Conservation (phyloP, 2,329 filamentous ascomycete species). For the Onygenales sp. region DNA sequence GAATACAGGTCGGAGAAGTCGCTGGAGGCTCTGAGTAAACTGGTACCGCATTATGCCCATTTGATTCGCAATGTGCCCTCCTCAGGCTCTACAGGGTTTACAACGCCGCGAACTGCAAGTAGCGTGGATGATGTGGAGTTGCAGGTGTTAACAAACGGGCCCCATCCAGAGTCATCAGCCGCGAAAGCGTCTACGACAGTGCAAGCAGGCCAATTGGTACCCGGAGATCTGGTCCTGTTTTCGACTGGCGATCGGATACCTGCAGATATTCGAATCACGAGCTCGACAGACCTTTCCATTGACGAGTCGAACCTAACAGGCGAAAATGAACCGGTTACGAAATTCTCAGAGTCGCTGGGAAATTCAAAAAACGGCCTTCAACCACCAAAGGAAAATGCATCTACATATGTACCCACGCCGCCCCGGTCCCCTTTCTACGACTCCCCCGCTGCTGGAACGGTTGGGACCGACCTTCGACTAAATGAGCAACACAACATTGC, state of each 20-base stretch:
- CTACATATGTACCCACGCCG: slow-evolving; percentile 10
- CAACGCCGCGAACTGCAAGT: slow-evolving; percentile 11
- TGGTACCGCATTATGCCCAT: slow-evolving; percentile 93
- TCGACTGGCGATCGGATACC: slow-evolving; percentile 94
- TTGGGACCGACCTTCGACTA: slow-evolving; percentile 55
- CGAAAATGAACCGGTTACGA: slow-evolving; percentile 85
- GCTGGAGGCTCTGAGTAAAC: slow-evolving; percentile 82
- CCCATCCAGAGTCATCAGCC: slow-evolving; percentile 50
- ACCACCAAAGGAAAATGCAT: slow-evolving; percentile 23
- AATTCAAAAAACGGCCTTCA: slow-evolving; percentile 22
- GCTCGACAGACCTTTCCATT: slow-evolving; percentile 80
- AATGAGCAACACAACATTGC: slow-evolving; percentile 83
- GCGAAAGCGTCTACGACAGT: slow-evolving; percentile 76
- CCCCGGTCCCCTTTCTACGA: slow-evolving; percentile 49
- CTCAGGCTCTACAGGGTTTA: slow-evolving; percentile 14
- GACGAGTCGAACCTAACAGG: slow-evolving; percentile 96
- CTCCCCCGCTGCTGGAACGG: slow-evolving; percentile 48
- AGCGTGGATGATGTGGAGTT: slow-evolving; percentile 39
- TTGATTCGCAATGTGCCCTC: slow-evolving; percentile 58
- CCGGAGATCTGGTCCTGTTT: slow-evolving; percentile 86
- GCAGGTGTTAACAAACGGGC: slow-evolving; percentile 38
- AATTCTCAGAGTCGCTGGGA: slow-evolving; percentile 56
- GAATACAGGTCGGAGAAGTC: slow-evolving; percentile 98
- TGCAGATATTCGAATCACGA: slow-evolving; percentile 88
- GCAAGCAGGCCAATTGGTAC: slow-evolving; percentile 77